phyloP scores from a whole-genome alignment of 768 basidiomycete genomes.

The Phylloporus sp. region DNA sequence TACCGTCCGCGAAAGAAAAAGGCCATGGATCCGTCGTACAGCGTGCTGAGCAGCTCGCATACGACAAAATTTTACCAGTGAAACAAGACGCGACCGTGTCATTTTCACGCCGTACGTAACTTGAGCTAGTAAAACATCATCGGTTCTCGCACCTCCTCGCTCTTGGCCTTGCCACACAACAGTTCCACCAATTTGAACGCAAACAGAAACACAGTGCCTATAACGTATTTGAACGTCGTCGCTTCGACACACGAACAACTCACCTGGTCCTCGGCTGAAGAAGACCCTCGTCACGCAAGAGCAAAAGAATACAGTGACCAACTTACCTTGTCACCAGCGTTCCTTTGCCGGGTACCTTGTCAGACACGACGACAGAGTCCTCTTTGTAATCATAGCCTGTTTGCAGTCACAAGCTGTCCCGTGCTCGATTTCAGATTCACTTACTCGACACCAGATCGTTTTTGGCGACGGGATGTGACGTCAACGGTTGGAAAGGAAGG shows the following conservation, averaged over 20 bases:
- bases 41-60: conserved; percentile 27
- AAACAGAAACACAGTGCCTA: conserved; percentile 74
- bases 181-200: conserved; percentile 71
- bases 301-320: not conserved
- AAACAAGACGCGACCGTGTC: conserved; percentile 12
- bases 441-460: conserved; percentile 50
- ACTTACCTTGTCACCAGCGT: conserved; percentile 71
- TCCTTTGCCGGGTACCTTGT: conserved; percentile 29
- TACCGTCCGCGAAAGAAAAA: conserved; percentile 15
- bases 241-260: conserved; percentile 9
- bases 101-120: conserved; percentile 18
- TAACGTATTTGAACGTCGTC: not conserved
- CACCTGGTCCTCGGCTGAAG: conserved; percentile 69
- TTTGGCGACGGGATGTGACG: conserved; percentile 75
- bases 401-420: not conserved
- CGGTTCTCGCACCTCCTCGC: conserved; percentile 54
- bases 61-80: conserved; percentile 11
- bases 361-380: conserved; percentile 64
- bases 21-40: conserved; percentile 23
- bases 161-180: conserved; percentile 58
- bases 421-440: conserved; percentile 2
- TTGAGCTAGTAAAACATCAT: conserved; percentile 53
- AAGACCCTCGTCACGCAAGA: not conserved
- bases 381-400: conserved; percentile 73
- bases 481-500: conserved; percentile 59